These are phyloP conservation scores for Pseudonectria buxi DNA, from an alignment of 2,329 filamentous ascomycete species.

Conservation along the genomic window DNA sequence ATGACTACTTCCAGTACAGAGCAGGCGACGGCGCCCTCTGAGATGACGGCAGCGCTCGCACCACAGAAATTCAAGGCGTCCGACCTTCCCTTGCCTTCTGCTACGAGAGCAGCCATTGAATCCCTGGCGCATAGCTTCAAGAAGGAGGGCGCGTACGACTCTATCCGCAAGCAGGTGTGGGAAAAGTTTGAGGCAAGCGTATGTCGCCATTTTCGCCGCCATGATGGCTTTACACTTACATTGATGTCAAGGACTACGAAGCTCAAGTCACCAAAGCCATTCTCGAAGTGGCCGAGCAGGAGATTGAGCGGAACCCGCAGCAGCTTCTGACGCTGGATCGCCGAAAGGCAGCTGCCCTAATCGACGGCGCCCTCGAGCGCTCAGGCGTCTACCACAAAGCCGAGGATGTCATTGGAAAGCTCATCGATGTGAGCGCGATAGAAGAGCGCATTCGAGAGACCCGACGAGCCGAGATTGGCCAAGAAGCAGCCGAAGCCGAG, in stretches of 20 bases:
- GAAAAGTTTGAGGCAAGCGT: constrained; percentile 67
- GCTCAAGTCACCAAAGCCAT: constrained; percentile 59
- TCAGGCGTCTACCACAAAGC: constrained; percentile 69
- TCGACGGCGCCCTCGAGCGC: constrained; percentile 72
- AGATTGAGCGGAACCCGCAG: constrained; percentile 67
- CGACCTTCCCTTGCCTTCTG: constrained; percentile 66
- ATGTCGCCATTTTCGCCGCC: constrained; percentile 23
- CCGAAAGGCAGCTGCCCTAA: constrained; percentile 65
- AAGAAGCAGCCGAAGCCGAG: constrained; percentile 61
- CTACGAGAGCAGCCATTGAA: constrained; percentile 68
- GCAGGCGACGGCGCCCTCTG: constrained; percentile 12
- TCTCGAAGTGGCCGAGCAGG: constrained; percentile 62
- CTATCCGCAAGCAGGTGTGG: constrained; percentile 69
- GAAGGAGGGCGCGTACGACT: constrained; percentile 79
- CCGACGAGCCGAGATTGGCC: constrained; percentile 60
- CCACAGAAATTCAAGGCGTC: constrained; percentile 60
- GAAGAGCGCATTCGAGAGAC: constrained; percentile 64
- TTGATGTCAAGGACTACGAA: constrained; percentile 57
- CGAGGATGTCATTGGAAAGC: constrained; percentile 56
- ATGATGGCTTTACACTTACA: background rate
- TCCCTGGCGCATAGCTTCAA: constrained; percentile 74
- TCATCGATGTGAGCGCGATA: constrained; percentile 63
- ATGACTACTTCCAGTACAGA: constrained; percentile 23
- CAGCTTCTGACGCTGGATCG: constrained; percentile 67
- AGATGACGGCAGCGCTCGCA: constrained; percentile 9